Evolutionary conservation across 345 rosid species (phyloP).

Genomic region (Eucalyptus virginea): DNA sequence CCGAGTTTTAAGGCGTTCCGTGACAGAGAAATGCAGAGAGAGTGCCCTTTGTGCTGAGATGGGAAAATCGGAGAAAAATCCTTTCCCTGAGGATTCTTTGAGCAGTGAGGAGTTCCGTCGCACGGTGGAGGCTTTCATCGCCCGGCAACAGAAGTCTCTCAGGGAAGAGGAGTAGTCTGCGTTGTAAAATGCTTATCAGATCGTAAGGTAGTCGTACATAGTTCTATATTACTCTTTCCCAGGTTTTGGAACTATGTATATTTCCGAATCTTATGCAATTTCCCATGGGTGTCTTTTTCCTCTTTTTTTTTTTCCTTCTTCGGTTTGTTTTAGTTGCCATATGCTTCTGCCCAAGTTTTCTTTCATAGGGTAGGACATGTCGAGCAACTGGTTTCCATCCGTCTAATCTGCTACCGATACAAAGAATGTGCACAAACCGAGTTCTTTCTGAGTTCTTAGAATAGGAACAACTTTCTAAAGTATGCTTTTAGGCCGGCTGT

Average conservation of each 20-base stretch:
- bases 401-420: background rate
- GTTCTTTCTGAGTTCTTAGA: background rate
- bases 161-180: slow-evolving; percentile 47
- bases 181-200: background rate
- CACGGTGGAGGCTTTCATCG: slow-evolving; percentile 65
- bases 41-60: background rate
- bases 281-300: background rate
- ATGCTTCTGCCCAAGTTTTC: background rate
- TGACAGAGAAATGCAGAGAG: slow-evolving; percentile 27
- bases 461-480: background rate
- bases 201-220: background rate
- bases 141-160: slow-evolving; percentile 60
- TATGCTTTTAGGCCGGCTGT: background rate
- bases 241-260: background rate
- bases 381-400: background rate
- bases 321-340: background rate
- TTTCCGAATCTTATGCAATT: background rate
- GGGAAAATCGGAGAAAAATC: slow-evolving; percentile 4
- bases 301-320: too few species aligned
- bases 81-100: slow-evolving; percentile 44
- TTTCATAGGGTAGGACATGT: background rate
- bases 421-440: background rate
- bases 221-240: background rate
- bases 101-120: slow-evolving; percentile 66
- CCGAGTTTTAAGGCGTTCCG: slow-evolving; percentile 30